Base-by-base conservation (phyloP, 441 rosid species). In the Capsella rubella region DNA sequence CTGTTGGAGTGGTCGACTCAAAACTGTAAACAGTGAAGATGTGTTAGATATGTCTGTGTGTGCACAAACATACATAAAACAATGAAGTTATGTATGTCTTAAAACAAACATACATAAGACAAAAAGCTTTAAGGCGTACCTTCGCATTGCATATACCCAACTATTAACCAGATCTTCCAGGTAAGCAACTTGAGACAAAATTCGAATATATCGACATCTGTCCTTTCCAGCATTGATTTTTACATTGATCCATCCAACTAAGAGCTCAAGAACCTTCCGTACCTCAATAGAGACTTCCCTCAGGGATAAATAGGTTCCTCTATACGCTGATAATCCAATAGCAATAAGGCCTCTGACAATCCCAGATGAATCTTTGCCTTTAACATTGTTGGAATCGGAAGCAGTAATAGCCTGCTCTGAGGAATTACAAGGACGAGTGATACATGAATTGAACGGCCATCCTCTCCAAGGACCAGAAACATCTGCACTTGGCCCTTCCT, bases 361-460 rank as follows among this genome's bases (percentile, higher is more conserved):
- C 62, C 90, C 89, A 72, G 82, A 82, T 49, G 71, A 76, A 64
- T 90, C 96, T 85, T 90, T 89, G 81, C 81, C 72, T 84, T 84
- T 93, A 46, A 74, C 58, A 76, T 83, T 86, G 78, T 73, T 77
- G 69, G 95, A 82, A 42, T 77, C 76, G 65, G 78, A 78, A 71
- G 85, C 80, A 80, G 78, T 81, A 43, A 71, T 45, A 67, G 72
- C 76, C 71, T 75, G 82, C 62, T 91, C 92, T 35, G 70, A 67
- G 32, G 86, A 59, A 77, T 78, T 78, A 73, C 40, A 32, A 47
- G 99, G 97, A 71, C 88, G 88, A 78, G 89, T 81, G 64, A 95
- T 85, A 79, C 99, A 95, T 34, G 96, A 84, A 85, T 93, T 93
- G 81, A 95, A 95, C 39, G 98, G 97, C 99, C 98, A 93, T 64